A percentile compares a stretch with the other conserved stretches of the same genome.
These are phyloP conservation scores for Oemleria cerasiformis DNA, from an alignment of 306 rosid species.

Conservation along the genomic window DNA sequence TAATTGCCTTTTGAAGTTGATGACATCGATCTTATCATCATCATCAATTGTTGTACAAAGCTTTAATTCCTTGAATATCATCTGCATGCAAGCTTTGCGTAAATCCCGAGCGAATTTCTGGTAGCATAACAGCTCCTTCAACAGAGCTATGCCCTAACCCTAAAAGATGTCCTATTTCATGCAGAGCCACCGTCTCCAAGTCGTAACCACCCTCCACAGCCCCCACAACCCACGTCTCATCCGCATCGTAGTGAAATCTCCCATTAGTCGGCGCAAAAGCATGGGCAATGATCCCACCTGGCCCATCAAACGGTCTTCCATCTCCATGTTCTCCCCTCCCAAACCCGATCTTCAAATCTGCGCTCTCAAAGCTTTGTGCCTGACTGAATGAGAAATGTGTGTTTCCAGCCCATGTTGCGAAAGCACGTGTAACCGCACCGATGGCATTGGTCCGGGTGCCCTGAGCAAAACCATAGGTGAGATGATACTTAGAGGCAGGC, in stretches of 20 bases:
- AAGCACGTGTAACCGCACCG: constrained; percentile 20
- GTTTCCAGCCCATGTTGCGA: constrained; percentile 23
- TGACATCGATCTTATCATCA: not conserved
- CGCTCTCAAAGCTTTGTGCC: not conserved
- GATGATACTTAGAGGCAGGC: constrained; percentile 20
- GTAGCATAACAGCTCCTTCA: constrained; percentile 23
- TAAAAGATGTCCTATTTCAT: constrained; percentile 35
- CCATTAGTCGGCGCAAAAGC: constrained; percentile 24
- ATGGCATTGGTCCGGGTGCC: not conserved
- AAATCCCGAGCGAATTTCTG: not conserved
- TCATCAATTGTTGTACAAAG: constrained; percentile 13
- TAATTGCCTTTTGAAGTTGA: too few relatives aligned
- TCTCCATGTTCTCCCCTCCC: too few relatives aligned
- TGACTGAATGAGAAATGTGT: constrained; percentile 13
- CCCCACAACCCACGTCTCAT: constrained; percentile 20
- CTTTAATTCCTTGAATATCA: constrained; percentile 29
- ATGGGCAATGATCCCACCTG: constrained; percentile 21
- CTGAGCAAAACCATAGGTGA: constrained; percentile 14
- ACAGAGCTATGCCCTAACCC: constrained; percentile 35
- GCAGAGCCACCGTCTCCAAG: constrained; percentile 31
- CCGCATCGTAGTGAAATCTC: constrained; percentile 32
- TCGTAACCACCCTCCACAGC: not conserved
- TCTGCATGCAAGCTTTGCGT: constrained; percentile 19
- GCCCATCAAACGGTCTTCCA: constrained; percentile 26
- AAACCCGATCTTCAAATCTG: constrained; percentile 22